Percentiles rank a stretch among this genome's conserved stretches.
Evolutionary conservation across 176 grass and related monocot species (phyloP).

Genomic region (Aegilops tauschii): DNA sequence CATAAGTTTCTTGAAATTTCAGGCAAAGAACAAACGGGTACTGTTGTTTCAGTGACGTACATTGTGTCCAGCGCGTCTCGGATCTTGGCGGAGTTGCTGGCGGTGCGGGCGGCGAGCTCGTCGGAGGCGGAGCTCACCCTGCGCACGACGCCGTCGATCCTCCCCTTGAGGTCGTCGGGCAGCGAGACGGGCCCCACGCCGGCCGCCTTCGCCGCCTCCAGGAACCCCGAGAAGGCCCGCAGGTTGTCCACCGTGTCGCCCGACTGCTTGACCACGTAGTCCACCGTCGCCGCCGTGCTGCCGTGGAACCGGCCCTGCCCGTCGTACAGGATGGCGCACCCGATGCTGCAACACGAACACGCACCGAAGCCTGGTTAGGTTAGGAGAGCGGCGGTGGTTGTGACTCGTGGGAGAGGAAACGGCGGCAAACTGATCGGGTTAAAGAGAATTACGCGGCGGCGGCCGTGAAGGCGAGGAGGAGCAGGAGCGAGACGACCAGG

Average conservation of each 20-base stretch:
- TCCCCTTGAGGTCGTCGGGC: slow-evolving; percentile 36
- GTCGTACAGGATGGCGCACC: slow-evolving; percentile 66
- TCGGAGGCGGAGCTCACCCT: slow-evolving; percentile 40
- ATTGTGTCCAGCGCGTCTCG: slow-evolving; percentile 43
- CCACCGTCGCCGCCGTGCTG: slow-evolving; percentile 60
- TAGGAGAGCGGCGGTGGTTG: not conserved
- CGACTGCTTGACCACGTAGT: slow-evolving; percentile 56
- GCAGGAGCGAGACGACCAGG: slow-evolving; percentile 42
- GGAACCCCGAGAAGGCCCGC: slow-evolving; percentile 33
- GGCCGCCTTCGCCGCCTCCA: slow-evolving; percentile 44
- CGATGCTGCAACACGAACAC: slow-evolving; percentile 22
- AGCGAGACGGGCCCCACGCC: slow-evolving; percentile 49
- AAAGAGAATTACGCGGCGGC: slow-evolving; percentile 49
- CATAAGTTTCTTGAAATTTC: not conserved
- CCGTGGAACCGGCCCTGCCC: slow-evolving; percentile 66
- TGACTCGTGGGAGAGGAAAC: too few relatives aligned
- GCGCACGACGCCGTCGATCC: slow-evolving; percentile 54
- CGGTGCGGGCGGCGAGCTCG: slow-evolving; percentile 53
- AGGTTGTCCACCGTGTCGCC: slow-evolving; percentile 60
- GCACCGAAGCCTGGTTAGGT: too few relatives aligned
- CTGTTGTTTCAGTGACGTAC: slow-evolving; percentile 23
- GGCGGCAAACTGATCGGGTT: not conserved
- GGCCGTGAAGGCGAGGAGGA: slow-evolving; percentile 56
- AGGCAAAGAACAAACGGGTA: not conserved
- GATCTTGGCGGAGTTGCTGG: slow-evolving; percentile 70